These are phyloP conservation scores for Tausonia pullulans DNA, from an alignment of 1,284 basidiomycete species.

Conservation along the genomic window DNA sequence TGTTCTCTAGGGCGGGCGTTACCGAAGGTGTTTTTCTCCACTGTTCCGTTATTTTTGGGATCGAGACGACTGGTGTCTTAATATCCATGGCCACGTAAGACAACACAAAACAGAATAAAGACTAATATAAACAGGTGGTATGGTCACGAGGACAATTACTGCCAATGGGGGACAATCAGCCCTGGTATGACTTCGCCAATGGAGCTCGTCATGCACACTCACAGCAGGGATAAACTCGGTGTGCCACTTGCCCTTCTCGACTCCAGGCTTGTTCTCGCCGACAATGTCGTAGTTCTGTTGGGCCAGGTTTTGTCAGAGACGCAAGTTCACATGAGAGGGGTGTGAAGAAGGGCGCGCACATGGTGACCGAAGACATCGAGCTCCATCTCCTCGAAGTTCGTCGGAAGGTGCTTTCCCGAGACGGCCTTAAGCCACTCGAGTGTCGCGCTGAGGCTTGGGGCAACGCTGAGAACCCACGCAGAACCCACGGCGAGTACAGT, in stretches of 20 bases:
- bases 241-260: conserved; percentile 26
- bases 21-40: no score
- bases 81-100: no score
- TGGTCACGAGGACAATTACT: no score
- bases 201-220: no score
- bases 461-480: conserved; percentile 12
- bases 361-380: conserved; percentile 12
- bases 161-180: no score
- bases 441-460: conserved; percentile 26
- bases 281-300: conserved; percentile 23
- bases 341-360: neutral
- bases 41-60: no score
- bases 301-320: conserved; percentile 1
- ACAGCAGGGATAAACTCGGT: conserved; percentile 9
- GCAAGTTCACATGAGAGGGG: neutral
- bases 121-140: no score
- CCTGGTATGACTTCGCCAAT: no score
- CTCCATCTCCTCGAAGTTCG: conserved; percentile 28
- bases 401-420: conserved; percentile 26
- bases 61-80: no score
- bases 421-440: conserved; percentile 28
- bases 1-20: no score
- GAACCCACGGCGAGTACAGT: neutral
- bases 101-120: no score
- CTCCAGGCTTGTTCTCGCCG: conserved; percentile 22